Conservation (phyloP, 306 rosid genomes). For the Senna siamea region DNA sequence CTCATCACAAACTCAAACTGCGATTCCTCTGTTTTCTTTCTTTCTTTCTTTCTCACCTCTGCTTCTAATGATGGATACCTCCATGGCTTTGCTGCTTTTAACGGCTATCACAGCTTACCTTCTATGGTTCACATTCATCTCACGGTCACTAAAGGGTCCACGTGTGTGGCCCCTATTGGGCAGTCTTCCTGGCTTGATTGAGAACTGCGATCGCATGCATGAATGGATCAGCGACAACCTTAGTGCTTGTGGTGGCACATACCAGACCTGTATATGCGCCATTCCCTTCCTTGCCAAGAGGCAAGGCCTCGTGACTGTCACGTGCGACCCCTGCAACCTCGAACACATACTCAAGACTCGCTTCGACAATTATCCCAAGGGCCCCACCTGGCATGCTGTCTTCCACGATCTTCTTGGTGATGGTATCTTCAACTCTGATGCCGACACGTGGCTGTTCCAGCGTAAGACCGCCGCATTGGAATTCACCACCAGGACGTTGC, state of each 20-base stretch:
- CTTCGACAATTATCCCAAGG: slow-evolving; percentile 26
- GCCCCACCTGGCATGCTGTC: slow-evolving; percentile 21
- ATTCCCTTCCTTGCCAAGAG: slow-evolving; percentile 2
- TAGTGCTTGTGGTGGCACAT: slow-evolving; percentile 25
- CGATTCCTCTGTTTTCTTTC: too few species aligned
- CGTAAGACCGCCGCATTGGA: slow-evolving; percentile 26
- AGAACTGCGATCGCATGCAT: slow-evolving; percentile 19
- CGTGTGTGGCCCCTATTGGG: slow-evolving; percentile 27
- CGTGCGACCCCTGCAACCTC: slow-evolving; percentile 20
- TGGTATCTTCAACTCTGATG: slow-evolving; percentile 21
- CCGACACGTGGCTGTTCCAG: slow-evolving; percentile 20
- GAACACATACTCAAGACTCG: slow-evolving; percentile 16
- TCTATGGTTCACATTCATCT: slow-evolving; percentile 2
- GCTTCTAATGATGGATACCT: too few species aligned
- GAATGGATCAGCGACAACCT: slow-evolving; percentile 25
- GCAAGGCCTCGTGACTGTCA: slow-evolving; percentile 31
- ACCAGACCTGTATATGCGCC: slow-evolving; percentile 19
- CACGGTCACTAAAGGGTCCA: slow-evolving; percentile 18
- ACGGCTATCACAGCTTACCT: slow-evolving; percentile 19
- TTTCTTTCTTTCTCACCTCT: too few species aligned
- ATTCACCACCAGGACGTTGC: slow-evolving; percentile 23
- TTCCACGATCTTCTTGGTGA: slow-evolving; percentile 11
- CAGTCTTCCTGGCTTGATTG: slow-evolving; percentile 2
- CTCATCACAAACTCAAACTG: too few species aligned
- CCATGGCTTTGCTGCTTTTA: background rate